Percentiles rank a stretch among this genome's conserved stretches.
phyloP scores from a whole-genome alignment of 805 yeast genomes.

The Kurtzmaniella cleridarum region DNA sequence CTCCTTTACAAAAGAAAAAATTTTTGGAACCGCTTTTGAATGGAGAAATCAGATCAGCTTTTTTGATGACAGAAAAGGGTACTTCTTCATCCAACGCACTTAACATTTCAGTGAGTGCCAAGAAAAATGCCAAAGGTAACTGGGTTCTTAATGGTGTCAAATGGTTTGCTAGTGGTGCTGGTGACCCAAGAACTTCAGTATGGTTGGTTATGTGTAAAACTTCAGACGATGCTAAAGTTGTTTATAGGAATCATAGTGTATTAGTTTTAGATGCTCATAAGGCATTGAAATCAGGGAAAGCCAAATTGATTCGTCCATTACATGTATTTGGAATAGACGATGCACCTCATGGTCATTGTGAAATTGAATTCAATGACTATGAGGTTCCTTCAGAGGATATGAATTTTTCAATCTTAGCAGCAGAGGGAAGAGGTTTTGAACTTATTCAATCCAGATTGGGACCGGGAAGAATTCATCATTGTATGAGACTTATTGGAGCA shows the following conservation, averaged over 20 bases:
- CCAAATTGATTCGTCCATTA: constrained; percentile 45
- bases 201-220: constrained; percentile 54
- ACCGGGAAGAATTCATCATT: constrained; percentile 68
- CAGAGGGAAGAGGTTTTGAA: constrained; percentile 53
- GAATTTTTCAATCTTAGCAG: constrained; percentile 36
- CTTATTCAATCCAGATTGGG: constrained; percentile 61
- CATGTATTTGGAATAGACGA: constrained; percentile 57
- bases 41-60: constrained; percentile 56
- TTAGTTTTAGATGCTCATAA: constrained; percentile 47
- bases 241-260: constrained; percentile 52
- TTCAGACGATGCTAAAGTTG: constrained; percentile 17
- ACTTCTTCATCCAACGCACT: constrained; percentile 58
- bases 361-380: constrained; percentile 45
- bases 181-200: constrained; percentile 55
- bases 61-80: constrained; percentile 60
- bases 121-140: constrained; percentile 32
- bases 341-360: constrained; percentile 71
- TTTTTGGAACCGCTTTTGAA: constrained; percentile 51
- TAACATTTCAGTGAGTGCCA: constrained; percentile 46
- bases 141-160: constrained; percentile 55
- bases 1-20: constrained; percentile 29
- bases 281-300: constrained; percentile 46
- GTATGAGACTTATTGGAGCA: constrained; percentile 59
- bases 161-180: constrained; percentile 71
- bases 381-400: constrained; percentile 42